These are phyloP conservation scores for Cladosporium phlei DNA, from an alignment of 2,329 filamentous ascomycete genomes.

Conservation along the genomic window DNA sequence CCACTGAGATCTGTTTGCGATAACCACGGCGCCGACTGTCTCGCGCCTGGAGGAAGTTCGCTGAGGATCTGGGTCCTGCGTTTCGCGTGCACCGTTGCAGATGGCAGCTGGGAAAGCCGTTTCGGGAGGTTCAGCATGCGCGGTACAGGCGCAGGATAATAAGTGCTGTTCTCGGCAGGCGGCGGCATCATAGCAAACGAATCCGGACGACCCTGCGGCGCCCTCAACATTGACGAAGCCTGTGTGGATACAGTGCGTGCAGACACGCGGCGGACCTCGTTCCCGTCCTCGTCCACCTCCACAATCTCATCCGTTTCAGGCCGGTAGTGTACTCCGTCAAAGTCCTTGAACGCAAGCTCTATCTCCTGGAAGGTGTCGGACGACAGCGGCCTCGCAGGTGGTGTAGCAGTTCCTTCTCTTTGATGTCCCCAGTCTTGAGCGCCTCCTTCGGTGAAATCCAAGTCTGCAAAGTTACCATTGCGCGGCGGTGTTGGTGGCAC, in stretches of 20 bases:
- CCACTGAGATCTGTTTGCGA: background rate
- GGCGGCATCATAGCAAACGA: conserved; percentile 54
- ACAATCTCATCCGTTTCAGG: conserved; percentile 44
- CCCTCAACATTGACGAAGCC: conserved; percentile 27
- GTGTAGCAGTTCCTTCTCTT: conserved; percentile 5
- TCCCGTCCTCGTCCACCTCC: conserved; percentile 29
- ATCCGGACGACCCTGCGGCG: conserved; percentile 40
- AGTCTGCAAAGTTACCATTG: background rate
- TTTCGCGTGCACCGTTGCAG: conserved; percentile 59
- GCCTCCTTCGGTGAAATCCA: conserved; percentile 10
- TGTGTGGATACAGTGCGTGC: conserved; percentile 25
- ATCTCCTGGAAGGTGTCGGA: conserved; percentile 62
- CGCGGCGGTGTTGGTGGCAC: conserved; percentile 24
- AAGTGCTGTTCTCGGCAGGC: conserved; percentile 78
- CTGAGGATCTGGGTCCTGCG: conserved; percentile 68
- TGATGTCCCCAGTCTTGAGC: conserved; percentile 5
- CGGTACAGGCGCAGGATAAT: conserved; percentile 91
- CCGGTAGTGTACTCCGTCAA: conserved; percentile 73
- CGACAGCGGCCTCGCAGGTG: conserved; percentile 45
- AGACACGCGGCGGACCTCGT: conserved; percentile 30
- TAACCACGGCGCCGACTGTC: conserved; percentile 43
- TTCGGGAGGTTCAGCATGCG: conserved; percentile 89
- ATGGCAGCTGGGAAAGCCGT: conserved; percentile 70
- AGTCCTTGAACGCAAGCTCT: conserved; percentile 67
- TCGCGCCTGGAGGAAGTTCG: conserved; percentile 34